Evolutionary conservation across 2,329 filamentous ascomycete genomes (phyloP).

Genomic region (Hymenoscyphus fraxineus): DNA sequence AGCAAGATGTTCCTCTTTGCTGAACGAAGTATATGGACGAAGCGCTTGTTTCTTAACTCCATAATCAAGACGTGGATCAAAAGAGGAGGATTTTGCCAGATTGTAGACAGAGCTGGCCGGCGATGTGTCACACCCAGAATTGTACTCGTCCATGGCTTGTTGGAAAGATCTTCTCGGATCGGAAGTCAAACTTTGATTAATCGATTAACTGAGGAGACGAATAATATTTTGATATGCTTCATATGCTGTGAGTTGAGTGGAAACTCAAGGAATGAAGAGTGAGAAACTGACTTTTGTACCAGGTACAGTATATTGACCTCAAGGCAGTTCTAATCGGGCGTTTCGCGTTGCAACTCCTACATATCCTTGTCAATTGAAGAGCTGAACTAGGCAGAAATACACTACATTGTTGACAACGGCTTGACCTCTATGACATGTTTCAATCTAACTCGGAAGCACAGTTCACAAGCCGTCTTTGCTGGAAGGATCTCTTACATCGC

Average conservation of each 20-base stretch:
- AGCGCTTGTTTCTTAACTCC: background rate
- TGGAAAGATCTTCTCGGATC: too few species aligned
- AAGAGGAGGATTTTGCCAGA: background rate
- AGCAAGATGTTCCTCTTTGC: conserved; percentile 8
- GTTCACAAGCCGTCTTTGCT: too few species aligned
- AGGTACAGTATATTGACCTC: background rate
- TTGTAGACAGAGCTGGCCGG: background rate
- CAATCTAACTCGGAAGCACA: background rate
- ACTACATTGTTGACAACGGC: background rate
- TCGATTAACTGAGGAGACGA: too few species aligned
- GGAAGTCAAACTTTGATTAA: too few species aligned
- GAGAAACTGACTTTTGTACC: too few species aligned
- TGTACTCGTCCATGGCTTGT: background rate
- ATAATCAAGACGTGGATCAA: background rate
- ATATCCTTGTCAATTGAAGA: background rate
- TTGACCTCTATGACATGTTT: background rate
- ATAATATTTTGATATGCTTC: too few species aligned
- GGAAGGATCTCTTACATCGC: too few species aligned
- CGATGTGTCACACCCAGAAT: background rate
- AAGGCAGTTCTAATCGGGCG: background rate
- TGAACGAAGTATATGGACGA: conserved; percentile 8
- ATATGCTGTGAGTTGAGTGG: too few species aligned
- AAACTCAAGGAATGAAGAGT: too few species aligned
- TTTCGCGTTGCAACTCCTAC: background rate
- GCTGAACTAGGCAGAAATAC: background rate